Evolutionary conservation across 225 moss, liverwort and hornwort genomes (phyloP), one percentile per base, ranked within the genome.

Genomic region (Sphagnum contortum): DNA sequence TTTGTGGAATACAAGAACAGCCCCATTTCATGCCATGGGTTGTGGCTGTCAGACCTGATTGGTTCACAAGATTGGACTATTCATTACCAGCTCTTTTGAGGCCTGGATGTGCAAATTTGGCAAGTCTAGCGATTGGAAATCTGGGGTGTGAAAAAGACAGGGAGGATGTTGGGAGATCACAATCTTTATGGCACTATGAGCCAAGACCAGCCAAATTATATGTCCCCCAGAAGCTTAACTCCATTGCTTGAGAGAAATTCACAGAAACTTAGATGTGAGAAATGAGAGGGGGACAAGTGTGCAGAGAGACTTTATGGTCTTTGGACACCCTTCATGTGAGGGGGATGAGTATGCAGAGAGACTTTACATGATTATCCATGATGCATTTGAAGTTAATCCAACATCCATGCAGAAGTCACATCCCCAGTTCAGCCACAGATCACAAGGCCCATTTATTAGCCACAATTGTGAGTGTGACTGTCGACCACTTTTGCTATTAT

Each of bases 271-370:
- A 71, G 81, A 67, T 48, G 84, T 85, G 10, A 29, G 29, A 29
- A 29, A 29, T 0, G 29, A 0, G 29, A 29, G 29, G 1, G 29
- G 29, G 29, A 29, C 29, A 29, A 29, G 29, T 29, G 29, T 29
- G 29, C 29, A 29, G 29, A 29, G 29, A 29, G 29, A 29, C 29
- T 29, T 29, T 0, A 85, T 68, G 63, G 87, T 87, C 60, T 72
- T 93, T 66, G 93, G 93, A 75, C 82, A 75, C 70, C 93, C 98
- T 49, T 98, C 89, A 46, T 98, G 93, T 85, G 98, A 93, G 74
- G 93, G 87, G 57, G 98, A 98, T 55, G 82, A 84, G 64, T 98
- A 91, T 89, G 89, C 91, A 51, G 93, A 93, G 63, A 80, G 93
- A 66, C 75, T 98, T 8, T 74, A 75, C 74, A 66, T 93, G 53